Percentiles rank a stretch among this genome's conserved stretches.
phyloP scores from a whole-genome alignment of 2,329 filamentous ascomycete species.

The Phaeosphaeria sp. region DNA sequence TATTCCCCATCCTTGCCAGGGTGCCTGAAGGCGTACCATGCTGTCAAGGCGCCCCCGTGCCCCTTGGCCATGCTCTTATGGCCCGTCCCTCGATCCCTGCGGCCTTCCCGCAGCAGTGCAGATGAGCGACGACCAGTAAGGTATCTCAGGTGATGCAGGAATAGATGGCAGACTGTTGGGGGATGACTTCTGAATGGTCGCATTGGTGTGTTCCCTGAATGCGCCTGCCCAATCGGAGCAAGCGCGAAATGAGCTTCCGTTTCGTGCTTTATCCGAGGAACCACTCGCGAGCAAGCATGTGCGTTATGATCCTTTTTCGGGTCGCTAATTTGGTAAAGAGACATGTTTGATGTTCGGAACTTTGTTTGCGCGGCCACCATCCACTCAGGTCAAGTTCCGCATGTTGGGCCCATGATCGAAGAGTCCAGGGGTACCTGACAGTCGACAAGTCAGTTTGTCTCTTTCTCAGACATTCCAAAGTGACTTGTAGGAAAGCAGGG shows the following conservation, averaged over 20 bases:
- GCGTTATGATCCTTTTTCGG: not conserved
- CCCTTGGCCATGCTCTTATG: slow-evolving; percentile 5
- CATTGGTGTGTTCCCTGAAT: slow-evolving; percentile 11
- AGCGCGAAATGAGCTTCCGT: not conserved
- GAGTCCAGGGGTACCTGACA: too few relatives aligned
- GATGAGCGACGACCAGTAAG: slow-evolving; percentile 13
- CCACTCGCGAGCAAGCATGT: slow-evolving; percentile 6
- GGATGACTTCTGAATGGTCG: not conserved
- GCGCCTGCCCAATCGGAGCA: slow-evolving; percentile 16
- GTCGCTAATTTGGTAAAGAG: not conserved
- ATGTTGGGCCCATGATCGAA: too few relatives aligned
- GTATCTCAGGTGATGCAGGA: not conserved
- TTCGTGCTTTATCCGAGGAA: not conserved
- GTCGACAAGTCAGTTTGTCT: too few relatives aligned
- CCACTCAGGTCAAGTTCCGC: not conserved
- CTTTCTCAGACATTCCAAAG: too few relatives aligned
- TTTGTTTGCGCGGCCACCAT: not conserved
- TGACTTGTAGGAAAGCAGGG: too few relatives aligned
- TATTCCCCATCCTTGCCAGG: slow-evolving; percentile 11
- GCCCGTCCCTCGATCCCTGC: slow-evolving; percentile 5
- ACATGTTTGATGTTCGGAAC: not conserved
- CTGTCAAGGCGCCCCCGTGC: not conserved
- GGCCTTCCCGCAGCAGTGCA: slow-evolving; percentile 8
- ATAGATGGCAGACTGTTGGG: not conserved
- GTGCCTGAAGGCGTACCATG: slow-evolving; percentile 8